Evolutionary conservation across 768 basidiomycete species (phyloP).

Genomic region (Favolaschia claudopus): DNA sequence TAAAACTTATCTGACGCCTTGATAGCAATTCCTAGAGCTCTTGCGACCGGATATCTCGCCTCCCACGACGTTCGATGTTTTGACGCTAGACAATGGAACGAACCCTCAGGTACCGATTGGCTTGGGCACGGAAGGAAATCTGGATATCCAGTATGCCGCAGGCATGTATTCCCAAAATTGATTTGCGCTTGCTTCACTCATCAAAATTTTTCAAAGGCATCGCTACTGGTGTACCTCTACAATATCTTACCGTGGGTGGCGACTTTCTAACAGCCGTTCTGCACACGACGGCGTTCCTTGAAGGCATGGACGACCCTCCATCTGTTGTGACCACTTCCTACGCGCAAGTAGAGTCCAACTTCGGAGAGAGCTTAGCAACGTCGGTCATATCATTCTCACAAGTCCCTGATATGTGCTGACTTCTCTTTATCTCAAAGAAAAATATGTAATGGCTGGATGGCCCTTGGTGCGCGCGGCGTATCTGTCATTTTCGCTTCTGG

Average conservation of each 20-base stretch:
- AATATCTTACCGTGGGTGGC: conserved; percentile 31
- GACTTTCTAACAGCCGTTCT: neutral
- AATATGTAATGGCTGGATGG: conserved; percentile 12
- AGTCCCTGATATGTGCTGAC: conserved; percentile 48
- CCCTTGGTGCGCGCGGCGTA: conserved; percentile 16
- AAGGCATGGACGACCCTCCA: neutral
- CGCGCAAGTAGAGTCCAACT: neutral
- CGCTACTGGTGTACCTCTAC: neutral
- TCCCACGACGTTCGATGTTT: neutral
- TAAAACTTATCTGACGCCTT: neutral
- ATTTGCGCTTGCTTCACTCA: neutral
- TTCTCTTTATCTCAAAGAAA: conserved; percentile 32
- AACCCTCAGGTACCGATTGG: neutral
- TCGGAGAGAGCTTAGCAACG: conserved; percentile 8
- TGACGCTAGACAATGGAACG: neutral
- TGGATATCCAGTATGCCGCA: conserved; percentile 9
- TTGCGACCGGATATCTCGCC: neutral
- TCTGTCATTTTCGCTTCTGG: conserved; percentile 32
- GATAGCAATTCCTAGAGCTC: neutral
- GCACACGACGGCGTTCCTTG: conserved; percentile 2
- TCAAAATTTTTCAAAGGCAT: neutral
- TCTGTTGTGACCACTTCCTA: conserved; percentile 5
- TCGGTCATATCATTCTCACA: conserved; percentile 43
- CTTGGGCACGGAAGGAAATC: neutral
- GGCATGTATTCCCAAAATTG: neutral